phyloP scores from a whole-genome alignment of 2,329 filamentous ascomycete species.

The Ophiostoma pallidulum region DNA sequence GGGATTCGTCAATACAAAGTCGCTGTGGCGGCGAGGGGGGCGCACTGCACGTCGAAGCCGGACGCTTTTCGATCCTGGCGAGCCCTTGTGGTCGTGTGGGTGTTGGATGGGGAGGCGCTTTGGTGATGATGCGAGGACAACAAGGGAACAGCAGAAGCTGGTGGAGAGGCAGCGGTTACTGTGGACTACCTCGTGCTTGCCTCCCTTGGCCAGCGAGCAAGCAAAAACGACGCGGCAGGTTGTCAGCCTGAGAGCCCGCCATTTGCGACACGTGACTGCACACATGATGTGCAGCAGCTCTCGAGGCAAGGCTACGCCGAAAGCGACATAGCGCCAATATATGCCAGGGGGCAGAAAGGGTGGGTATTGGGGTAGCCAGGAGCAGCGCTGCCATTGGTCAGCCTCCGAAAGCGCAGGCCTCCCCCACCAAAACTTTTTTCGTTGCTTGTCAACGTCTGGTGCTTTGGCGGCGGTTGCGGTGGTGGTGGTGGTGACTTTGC shows the following conservation, averaged over 20 bases:
- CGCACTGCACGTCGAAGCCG: neutral
- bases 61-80: no score
- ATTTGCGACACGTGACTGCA: no score
- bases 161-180: no score
- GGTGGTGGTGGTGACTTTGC: neutral
- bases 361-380: neutral
- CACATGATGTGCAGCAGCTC: neutral
- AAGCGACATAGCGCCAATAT: neutral
- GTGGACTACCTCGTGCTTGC: no score
- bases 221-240: slow-evolving; percentile 11
- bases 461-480: neutral
- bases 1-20: neutral
- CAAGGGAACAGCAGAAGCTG: slow-evolving; percentile 6
- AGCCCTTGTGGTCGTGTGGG: no score
- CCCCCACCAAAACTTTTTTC: slow-evolving; percentile 9
- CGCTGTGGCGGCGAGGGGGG: neutral
- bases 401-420: slow-evolving; percentile 6
- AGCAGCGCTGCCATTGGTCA: slow-evolving; percentile 5
- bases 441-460: neutral
- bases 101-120: neutral
- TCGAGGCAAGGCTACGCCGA: no score
- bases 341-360: no score
- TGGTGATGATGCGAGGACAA: slow-evolving; percentile 6
- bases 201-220: slow-evolving; percentile 1
- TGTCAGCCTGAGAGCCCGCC: slow-evolving; percentile 11